phyloP scores from a whole-genome alignment of 108 stramenopile species.

The Skeletonema costatum region DNA sequence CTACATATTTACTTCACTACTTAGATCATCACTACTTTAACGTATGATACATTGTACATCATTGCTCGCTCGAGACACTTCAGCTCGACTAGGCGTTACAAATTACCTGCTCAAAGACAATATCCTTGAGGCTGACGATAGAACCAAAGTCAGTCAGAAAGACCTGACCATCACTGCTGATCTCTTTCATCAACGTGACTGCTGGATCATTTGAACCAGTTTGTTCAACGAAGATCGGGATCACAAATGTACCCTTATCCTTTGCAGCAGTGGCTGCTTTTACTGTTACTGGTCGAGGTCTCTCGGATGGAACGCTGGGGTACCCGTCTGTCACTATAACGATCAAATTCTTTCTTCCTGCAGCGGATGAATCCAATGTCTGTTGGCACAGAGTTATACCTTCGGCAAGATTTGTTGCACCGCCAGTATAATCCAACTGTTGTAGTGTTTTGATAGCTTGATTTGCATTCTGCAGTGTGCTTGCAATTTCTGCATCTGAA shows the following conservation, averaged over 20 bases:
- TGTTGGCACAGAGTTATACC: constrained; percentile 1
- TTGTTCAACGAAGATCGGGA: neutral
- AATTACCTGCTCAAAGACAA: constrained; percentile 5
- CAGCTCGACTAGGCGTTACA: neutral
- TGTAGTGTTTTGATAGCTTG: neutral
- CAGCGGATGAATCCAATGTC: constrained; percentile 20
- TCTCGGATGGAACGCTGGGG: constrained; percentile 17
- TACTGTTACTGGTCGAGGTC: neutral
- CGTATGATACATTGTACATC: too few species aligned
- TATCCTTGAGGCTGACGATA: neutral
- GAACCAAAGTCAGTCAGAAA: constrained; percentile 1
- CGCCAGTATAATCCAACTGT: neutral
- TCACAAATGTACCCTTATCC: neutral
- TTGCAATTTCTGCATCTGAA: constrained; percentile 20
- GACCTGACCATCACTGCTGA: constrained; percentile 1
- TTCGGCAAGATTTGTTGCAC: neutral
- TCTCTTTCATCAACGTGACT: neutral
- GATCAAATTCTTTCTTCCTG: constrained; percentile 23
- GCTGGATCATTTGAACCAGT: neutral
- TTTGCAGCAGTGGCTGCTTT: neutral
- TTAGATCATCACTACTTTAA: too few species aligned
- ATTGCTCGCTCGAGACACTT: too few species aligned
- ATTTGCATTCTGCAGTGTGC: constrained; percentile 7
- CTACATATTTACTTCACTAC: too few species aligned
- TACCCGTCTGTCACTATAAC: constrained; percentile 33